Conservation (phyloP, 495 filamentous ascomycete species). For the Parachaetomium inaequale region DNA sequence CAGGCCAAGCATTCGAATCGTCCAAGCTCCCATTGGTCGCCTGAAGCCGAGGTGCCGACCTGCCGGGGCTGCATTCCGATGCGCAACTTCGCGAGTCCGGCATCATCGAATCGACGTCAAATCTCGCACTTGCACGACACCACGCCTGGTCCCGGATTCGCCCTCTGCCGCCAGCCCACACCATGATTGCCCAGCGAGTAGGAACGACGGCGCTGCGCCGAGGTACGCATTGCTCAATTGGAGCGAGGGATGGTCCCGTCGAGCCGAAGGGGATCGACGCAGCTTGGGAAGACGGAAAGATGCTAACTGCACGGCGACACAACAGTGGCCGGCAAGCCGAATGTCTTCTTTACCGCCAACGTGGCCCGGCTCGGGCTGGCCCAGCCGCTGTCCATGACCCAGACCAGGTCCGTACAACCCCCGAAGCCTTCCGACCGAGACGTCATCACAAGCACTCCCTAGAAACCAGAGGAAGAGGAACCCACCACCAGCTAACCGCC, state of each 20-base stretch:
- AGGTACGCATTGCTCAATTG: slow-evolving; percentile 24
- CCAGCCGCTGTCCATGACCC: slow-evolving; percentile 23
- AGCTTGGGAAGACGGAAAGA: not conserved
- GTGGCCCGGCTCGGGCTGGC: slow-evolving; percentile 27
- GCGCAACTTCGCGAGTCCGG: slow-evolving; percentile 16
- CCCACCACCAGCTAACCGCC: not conserved
- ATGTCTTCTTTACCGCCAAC: slow-evolving; percentile 35
- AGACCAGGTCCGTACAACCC: slow-evolving; percentile 29
- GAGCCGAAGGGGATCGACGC: not conserved
- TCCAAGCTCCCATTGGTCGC: slow-evolving; percentile 28
- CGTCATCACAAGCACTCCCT: not conserved
- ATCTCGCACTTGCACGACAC: slow-evolving; percentile 16
- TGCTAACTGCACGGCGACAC: slow-evolving; percentile 16
- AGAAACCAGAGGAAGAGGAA: not conserved
- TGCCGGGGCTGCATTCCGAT: slow-evolving; percentile 25
- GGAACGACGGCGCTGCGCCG: slow-evolving; percentile 40
- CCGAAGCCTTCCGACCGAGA: not conserved
- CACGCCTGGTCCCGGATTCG: slow-evolving; percentile 8
- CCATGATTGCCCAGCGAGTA: slow-evolving; percentile 36
- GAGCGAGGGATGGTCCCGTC: not conserved
- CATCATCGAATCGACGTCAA: slow-evolving; percentile 26
- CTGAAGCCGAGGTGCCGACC: slow-evolving; percentile 34
- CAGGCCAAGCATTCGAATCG: slow-evolving; percentile 28
- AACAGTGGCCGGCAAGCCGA: slow-evolving; percentile 30
- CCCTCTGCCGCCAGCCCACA: slow-evolving; percentile 14